A percentile compares a stretch with the other conserved stretches of the same genome.
Conservation (phyloP, 352 stramenopile species). For the Blastocystis sp. region DNA sequence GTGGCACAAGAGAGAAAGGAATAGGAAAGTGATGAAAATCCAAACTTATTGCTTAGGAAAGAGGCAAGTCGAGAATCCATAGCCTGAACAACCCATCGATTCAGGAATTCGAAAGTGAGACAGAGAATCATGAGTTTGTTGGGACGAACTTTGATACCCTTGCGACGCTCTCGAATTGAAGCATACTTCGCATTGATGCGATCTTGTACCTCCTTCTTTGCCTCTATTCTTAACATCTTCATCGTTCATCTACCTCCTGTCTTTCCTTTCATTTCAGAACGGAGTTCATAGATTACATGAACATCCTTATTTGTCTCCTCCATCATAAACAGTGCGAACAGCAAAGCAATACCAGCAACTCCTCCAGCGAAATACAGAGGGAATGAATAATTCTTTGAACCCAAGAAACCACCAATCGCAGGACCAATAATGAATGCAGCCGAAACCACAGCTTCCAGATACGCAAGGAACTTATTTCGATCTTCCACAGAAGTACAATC, state of each 20-base stretch:
- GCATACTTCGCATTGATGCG: not conserved
- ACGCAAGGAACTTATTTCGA: not conserved
- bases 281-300: not conserved
- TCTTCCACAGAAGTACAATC: constrained; percentile 1
- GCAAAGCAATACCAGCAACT: constrained; percentile 9
- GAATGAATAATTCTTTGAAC: not conserved
- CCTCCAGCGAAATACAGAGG: constrained; percentile 31
- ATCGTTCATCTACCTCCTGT: not conserved
- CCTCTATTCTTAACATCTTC: not conserved
- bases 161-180: not conserved
- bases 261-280: not conserved
- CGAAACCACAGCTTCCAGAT: constrained; percentile 9
- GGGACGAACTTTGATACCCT: not conserved
- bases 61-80: not conserved
- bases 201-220: not conserved
- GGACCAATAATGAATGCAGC: not conserved
- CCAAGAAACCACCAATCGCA: constrained; percentile 46
- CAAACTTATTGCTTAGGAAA: not conserved
- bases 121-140: constrained; percentile 19
- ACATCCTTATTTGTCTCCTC: constrained; percentile 28
- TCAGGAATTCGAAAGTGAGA: constrained; percentile 9
- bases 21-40: not conserved
- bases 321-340: not conserved
- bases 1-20: not conserved
- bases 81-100: not conserved